These are phyloP conservation scores for Pseudogymnoascus destructans DNA, from an alignment of 2,329 filamentous ascomycete species.

Conservation along the genomic window DNA sequence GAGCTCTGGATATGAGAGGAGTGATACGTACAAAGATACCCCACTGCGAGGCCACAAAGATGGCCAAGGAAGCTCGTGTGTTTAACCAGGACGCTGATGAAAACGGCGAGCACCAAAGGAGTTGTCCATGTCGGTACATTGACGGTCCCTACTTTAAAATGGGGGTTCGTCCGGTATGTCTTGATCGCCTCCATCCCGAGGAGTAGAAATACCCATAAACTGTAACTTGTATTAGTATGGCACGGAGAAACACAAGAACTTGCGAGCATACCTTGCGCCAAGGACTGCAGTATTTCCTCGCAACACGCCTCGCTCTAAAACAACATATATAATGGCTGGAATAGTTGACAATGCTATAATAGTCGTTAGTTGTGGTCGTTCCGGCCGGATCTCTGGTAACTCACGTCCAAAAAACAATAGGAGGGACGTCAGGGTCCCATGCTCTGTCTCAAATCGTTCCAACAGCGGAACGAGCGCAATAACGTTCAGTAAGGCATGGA, in stretches of 20 bases:
- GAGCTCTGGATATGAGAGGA: not conserved
- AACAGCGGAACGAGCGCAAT: slow-evolving; percentile 74
- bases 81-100: slow-evolving; percentile 65
- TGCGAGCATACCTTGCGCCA: slow-evolving; percentile 58
- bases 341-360: slow-evolving; percentile 61
- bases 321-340: slow-evolving; percentile 67
- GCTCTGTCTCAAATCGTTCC: slow-evolving; percentile 84
- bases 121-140: slow-evolving; percentile 87
- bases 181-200: slow-evolving; percentile 76
- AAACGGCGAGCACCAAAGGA: slow-evolving; percentile 62
- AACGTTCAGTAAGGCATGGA: slow-evolving; percentile 71
- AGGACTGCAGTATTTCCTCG: slow-evolving; percentile 59
- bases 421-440: slow-evolving; percentile 80
- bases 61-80: slow-evolving; percentile 78
- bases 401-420: slow-evolving; percentile 82
- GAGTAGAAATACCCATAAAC: slow-evolving; percentile 86
- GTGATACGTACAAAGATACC: slow-evolving; percentile 62
- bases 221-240: slow-evolving; percentile 29
- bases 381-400: slow-evolving; percentile 28
- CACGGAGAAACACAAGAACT: slow-evolving; percentile 11
- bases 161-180: slow-evolving; percentile 68
- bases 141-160: slow-evolving; percentile 48
- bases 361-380: slow-evolving; percentile 17
- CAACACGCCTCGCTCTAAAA: slow-evolving; percentile 63
- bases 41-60: slow-evolving; percentile 67